Base-by-base conservation (phyloP, 768 basidiomycete species). In the Lanmaoa pseudosensibilis region DNA sequence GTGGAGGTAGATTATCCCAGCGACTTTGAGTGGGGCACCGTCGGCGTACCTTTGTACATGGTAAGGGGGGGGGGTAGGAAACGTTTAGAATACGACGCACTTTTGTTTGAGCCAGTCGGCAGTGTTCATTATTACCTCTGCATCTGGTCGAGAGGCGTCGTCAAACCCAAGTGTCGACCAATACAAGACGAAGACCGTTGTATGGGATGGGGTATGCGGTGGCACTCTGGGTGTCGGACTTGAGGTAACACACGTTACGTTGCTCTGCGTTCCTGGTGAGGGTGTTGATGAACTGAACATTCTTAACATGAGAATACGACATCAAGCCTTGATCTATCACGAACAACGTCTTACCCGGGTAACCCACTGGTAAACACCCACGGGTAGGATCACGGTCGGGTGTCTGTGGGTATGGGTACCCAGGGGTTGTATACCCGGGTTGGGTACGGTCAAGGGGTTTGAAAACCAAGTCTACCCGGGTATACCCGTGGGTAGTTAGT, bases 1-100 rank as follows among this genome's bases (percentile, higher is more conserved):
- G 34, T 73, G 70, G n/a, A 71, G 27, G 54, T 73, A 74, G 32
- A 74, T 50, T 34, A 76, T 56, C 5, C 76, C 76, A 15, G 62
- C 50, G 9, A 73, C 46, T 21, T 53, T 66, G 46, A 53, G 45
- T 1, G 33, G 30, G 7, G 21, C 21, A 15, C 44, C 44, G 23
- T 23, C 16, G 21, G 55, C 4, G 30, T 65, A 56, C 12, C 64
- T 65, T 57, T 11, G 11, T 25, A 33, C 21, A 18, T 3, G 23
- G 21, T 27, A 39, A 3, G n/a, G n/a, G n/a, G n/a, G 15, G 1
- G 23, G 23, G 2, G 5, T 25, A 25, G 25, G 25, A 25, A 25
- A 25, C 25, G 25, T 25, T 16, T 8, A 33, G 1, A 48, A 19
- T 5, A 43, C n/a, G 52, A 41, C 60, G 6, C 38, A 65, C 63